Conservation (phyloP, 1,139 yeast species). For the Candida gigantensis region DNA sequence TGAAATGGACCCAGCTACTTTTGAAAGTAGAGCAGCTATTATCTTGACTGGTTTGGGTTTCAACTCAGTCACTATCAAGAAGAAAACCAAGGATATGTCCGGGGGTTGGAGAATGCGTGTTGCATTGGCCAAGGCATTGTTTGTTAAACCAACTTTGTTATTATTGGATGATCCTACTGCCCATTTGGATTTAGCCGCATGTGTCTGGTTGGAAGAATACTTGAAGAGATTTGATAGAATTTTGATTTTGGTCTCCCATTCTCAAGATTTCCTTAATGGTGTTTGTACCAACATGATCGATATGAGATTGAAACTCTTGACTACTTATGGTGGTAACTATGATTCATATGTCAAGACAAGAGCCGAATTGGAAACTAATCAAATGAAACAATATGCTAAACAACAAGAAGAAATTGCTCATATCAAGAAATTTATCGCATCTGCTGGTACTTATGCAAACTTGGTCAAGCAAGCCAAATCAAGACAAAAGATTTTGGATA, state of each 20-base stretch:
- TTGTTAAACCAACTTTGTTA: constrained; percentile 84
- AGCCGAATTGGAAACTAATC: constrained; percentile 91
- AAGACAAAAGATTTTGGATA: constrained; percentile 97
- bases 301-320: constrained; percentile 78
- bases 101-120: constrained; percentile 98
- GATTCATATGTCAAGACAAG: constrained; percentile 96
- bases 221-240: constrained; percentile 92
- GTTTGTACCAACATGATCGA: constrained; percentile 98
- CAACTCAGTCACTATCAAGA: constrained; percentile 74
- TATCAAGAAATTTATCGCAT: constrained; percentile 97
- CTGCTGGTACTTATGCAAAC: constrained; percentile 99
- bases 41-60: constrained; percentile 97
- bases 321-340: constrained; percentile 95
- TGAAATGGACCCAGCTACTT: constrained; percentile 92
- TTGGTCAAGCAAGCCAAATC: constrained; percentile 98
- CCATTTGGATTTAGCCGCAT: constrained; percentile 97
- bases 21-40: constrained; percentile 94
- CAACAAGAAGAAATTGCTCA: constrained; percentile 99
- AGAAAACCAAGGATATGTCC: constrained; percentile 96
- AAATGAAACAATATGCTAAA: constrained; percentile 94
- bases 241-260: constrained; percentile 92
- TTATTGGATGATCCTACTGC: constrained; percentile 98
- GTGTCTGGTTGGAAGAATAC: constrained; percentile 99
- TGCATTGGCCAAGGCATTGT: constrained; percentile 81
- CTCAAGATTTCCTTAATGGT: constrained; percentile 99